Evolutionary conservation across 352 stramenopile genomes (phyloP).

Genomic region (Pythium phragmitis): DNA sequence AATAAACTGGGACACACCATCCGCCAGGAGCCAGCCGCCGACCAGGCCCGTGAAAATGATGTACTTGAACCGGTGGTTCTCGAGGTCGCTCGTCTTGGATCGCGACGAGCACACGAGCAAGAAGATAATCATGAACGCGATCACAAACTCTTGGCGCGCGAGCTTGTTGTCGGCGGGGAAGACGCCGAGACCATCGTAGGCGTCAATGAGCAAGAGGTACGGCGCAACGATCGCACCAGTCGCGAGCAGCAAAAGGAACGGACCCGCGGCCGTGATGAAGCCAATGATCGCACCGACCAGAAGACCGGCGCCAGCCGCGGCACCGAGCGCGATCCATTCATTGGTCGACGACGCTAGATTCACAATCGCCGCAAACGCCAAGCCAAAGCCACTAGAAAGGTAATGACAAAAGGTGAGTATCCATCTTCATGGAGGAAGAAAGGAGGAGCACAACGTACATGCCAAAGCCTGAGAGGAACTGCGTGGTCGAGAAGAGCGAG

Average conservation of each 20-base stretch:
- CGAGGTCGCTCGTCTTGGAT: slow-evolving; percentile 80
- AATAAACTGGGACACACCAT: slow-evolving; percentile 74
- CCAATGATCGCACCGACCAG: slow-evolving; percentile 61
- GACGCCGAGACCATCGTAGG: slow-evolving; percentile 57
- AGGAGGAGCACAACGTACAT: slow-evolving; percentile 55
- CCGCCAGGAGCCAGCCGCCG: slow-evolving; percentile 73
- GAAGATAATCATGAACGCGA: slow-evolving; percentile 88
- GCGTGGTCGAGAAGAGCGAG: slow-evolving; percentile 80
- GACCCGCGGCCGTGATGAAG: slow-evolving; percentile 74
- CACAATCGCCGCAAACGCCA: slow-evolving; percentile 64
- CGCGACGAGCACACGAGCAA: slow-evolving; percentile 73
- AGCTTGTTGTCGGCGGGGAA: slow-evolving; percentile 75
- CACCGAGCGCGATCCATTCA: slow-evolving; percentile 70
- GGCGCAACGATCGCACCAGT: slow-evolving; percentile 67
- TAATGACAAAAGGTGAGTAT: slow-evolving; percentile 10
- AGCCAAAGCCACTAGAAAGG: slow-evolving; percentile 56
- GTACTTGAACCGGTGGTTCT: slow-evolving; percentile 91
- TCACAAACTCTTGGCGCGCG: slow-evolving; percentile 84
- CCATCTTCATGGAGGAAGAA: slow-evolving; percentile 10
- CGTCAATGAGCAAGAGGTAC: slow-evolving; percentile 81
- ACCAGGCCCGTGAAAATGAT: slow-evolving; percentile 70
- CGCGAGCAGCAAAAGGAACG: slow-evolving; percentile 63
- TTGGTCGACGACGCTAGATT: slow-evolving; percentile 60
- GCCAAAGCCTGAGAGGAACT: slow-evolving; percentile 79
- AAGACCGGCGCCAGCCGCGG: slow-evolving; percentile 55